Base-by-base conservation (phyloP, 306 rosid genomes). In the Comarum palustre region DNA sequence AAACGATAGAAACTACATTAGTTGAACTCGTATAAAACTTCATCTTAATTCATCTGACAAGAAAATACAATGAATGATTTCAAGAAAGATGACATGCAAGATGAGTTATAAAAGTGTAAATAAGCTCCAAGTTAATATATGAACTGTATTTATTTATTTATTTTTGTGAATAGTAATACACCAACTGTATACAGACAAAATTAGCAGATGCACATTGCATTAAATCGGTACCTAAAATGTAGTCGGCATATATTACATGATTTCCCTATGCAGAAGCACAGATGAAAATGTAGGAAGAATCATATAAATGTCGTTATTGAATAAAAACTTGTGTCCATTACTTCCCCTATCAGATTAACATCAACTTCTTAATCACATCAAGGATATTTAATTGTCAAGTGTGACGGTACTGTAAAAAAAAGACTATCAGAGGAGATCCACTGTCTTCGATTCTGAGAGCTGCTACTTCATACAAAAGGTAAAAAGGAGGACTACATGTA, bases 1-100 rank as follows among this genome's bases (percentile, higher is more conserved):
- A 74, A 25, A 73, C 46, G 51, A 59, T 12, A 77, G 57, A 72
- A 55, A 55, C 2, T 6, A 46, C 61, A 47, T 12, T 43, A 43
- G 31, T 60, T 43, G 47, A 6, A 39, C 24, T 38, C 7, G 38
- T 39, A 38, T 54, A 61, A 36, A 15, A 38, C 39, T 70, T 36
- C 36, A 69, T 22, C 74, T 25, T 24, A 16, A 55, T 15, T 31
- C 11, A 41, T 24, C 54, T 47, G 45, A 15, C n/a, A 24, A 22
- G 46, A 32, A 48, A 32, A 50, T 5, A 47, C 4, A 4, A 48
- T 32, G 38, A 51, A 4, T 3, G 16, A 32, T 16, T 54, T 39
- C 27, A 71, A 16, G 16, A 8, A 61, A 10, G 15, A 15, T 3
- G 20, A 54, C 16, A 54, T 38, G 65, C 34, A 71, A 38, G 25